Evolutionary conservation across 2,329 filamentous ascomycete genomes (phyloP).

Genomic region (Microdochium nivale): DNA sequence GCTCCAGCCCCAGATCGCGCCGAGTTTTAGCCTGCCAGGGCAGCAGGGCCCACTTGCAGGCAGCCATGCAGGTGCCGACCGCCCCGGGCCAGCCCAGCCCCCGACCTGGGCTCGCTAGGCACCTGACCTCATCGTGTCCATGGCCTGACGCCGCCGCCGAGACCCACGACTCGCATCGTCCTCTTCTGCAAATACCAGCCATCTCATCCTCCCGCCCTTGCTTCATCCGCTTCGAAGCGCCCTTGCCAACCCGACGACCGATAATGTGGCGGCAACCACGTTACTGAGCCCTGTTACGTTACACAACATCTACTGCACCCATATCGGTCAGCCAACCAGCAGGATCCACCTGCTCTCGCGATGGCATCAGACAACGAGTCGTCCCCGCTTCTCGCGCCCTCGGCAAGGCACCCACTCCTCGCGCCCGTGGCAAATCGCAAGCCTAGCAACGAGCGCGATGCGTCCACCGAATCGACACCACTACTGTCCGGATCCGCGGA

Average conservation of each 20-base stretch:
- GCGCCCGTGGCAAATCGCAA: conserved; percentile 21
- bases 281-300: neutral
- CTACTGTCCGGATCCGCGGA: conserved; percentile 32
- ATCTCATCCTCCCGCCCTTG: neutral
- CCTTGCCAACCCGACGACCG: neutral
- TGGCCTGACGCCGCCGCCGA: neutral
- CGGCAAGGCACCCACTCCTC: conserved; percentile 33
- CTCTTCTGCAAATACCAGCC: neutral
- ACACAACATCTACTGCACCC: conserved; percentile 1
- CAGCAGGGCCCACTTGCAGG: too few species aligned
- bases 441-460: conserved; percentile 10
- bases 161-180: neutral
- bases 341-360: conserved; percentile 1
- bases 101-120: too few species aligned
- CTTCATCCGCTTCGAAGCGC: neutral
- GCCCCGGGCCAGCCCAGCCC: neutral
- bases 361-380: conserved; percentile 36
- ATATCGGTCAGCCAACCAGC: conserved; percentile 2
- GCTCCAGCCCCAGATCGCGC: neutral
- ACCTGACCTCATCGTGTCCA: neutral
- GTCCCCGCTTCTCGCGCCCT: conserved; percentile 18
- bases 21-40: neutral
- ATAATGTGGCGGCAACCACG: neutral
- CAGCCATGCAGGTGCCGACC: too few species aligned
- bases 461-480: conserved; percentile 38